A percentile compares a stretch with the other conserved stretches of the same genome.
These are phyloP conservation scores for Meripilus lineatus DNA, from an alignment of 1,284 basidiomycete species.

Conservation along the genomic window DNA sequence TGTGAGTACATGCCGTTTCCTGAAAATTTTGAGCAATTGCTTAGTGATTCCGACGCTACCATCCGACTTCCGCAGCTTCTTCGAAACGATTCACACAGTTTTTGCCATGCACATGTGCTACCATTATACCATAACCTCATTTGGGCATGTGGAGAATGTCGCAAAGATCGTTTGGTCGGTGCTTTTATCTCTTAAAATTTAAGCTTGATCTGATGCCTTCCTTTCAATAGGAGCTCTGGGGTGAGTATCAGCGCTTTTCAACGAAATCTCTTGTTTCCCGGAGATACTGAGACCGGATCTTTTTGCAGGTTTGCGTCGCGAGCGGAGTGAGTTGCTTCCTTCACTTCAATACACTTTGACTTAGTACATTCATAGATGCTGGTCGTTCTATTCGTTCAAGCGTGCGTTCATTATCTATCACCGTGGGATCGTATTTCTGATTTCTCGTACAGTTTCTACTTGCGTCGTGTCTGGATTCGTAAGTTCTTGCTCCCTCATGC, in stretches of 20 bases:
- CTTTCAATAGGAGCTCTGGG: neutral
- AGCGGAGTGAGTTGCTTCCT: neutral
- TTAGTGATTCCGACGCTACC: too few relatives aligned
- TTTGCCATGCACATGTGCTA: slow-evolving; percentile 2
- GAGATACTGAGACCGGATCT: neutral
- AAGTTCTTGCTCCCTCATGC: neutral
- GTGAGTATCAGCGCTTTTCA: neutral
- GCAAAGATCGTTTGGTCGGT: slow-evolving; percentile 1
- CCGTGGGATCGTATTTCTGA: neutral
- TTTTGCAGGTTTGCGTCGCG: neutral
- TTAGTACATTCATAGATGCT: neutral
- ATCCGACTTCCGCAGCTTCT: neutral
- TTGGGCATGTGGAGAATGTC: neutral
- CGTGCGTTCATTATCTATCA: neutral
- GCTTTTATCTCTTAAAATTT: neutral
- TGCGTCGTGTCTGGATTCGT: slow-evolving; percentile 5
- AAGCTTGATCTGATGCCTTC: neutral
- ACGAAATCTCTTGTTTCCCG: neutral
- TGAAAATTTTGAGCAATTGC: too few relatives aligned
- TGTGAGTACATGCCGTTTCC: neutral
- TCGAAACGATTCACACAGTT: slow-evolving; percentile 2
- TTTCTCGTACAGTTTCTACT: neutral
- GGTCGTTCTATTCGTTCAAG: slow-evolving; percentile 1
- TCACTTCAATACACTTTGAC: neutral
- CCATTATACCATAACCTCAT: neutral